Conservation (phyloP, 768 basidiomycete genomes). For the Amanita pseudoporphyria region DNA sequence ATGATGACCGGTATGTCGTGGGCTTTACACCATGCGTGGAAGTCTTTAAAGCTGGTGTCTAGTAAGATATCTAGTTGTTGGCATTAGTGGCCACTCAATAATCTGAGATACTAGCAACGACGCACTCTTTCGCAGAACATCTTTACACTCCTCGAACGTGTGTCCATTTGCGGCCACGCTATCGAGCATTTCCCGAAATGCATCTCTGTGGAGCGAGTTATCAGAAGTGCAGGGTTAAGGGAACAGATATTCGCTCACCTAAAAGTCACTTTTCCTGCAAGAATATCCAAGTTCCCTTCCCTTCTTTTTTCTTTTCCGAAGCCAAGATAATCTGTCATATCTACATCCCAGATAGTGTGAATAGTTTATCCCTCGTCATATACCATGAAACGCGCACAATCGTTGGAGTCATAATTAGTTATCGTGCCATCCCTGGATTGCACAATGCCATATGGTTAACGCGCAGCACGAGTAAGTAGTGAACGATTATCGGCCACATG, state of each 20-base stretch:
- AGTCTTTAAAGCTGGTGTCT: slow-evolving; percentile 83
- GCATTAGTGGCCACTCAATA: no score
- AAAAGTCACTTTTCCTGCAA: slow-evolving; percentile 61
- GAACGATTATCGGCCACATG: neutral
- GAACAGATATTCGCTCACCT: slow-evolving; percentile 28
- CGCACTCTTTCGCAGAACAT: slow-evolving; percentile 60
- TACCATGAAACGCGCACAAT: slow-evolving; percentile 48
- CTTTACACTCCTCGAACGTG: slow-evolving; percentile 80
- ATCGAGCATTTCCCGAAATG: slow-evolving; percentile 77
- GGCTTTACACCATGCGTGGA: slow-evolving; percentile 75
- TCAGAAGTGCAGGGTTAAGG: neutral
- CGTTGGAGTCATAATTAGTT: slow-evolving; percentile 88
- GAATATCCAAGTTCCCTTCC: slow-evolving; percentile 62
- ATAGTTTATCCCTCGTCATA: neutral
- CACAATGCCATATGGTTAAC: neutral
- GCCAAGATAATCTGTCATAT: slow-evolving; percentile 85
- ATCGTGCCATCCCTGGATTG: slow-evolving; percentile 83
- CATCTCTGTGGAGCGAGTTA: slow-evolving; percentile 48
- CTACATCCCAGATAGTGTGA: slow-evolving; percentile 25
- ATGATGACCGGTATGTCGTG: slow-evolving; percentile 84
- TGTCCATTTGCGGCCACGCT: slow-evolving; percentile 69
- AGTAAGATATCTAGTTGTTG: slow-evolving; percentile 61
- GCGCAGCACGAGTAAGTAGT: neutral
- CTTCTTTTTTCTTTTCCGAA: slow-evolving; percentile 70
- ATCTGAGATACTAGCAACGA: neutral